Evolutionary conservation across 768 basidiomycete genomes (phyloP), one percentile per base, ranked within the genome.

Genomic region (Trametes maxima): DNA sequence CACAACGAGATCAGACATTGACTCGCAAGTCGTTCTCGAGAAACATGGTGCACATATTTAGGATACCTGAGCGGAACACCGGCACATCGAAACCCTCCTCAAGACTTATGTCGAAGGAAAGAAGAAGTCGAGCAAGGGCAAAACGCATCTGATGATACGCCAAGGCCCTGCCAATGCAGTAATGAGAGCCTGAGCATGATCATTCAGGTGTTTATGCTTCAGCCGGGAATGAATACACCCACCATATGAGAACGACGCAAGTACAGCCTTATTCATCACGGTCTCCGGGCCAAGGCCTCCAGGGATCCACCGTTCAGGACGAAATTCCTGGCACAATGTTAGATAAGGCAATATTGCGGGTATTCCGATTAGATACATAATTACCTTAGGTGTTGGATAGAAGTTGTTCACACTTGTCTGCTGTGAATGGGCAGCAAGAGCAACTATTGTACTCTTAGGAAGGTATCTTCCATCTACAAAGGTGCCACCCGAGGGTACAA

Each of bases 241-340:
- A 64, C 67, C 65, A 39, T 50, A 62, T 10, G 65, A 64, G 59
- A 70, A 76, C 4, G 70, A 66, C 16, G 69, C 57, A 28, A 75
- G 51, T 3, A 68, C 69, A 24, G 67, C 48, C 59, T 69, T 71
- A 50, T 69, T 60, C 14, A 67, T 67, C 7, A 40, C 66, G 5
- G 68, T 66, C 3, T 59, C 69, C 8, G 70, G 68, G 5, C 73
- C 72, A 3, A 74, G 65, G 19, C 74, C 73, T 11, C 57, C 70
- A n/a, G 71, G 67, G n/a, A 69, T 61, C 75, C 76, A 76, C 24
- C 76, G 59, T 43, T 75, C 73, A 17, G 74, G 74, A 12, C 54
- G 62, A 55, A 72, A 75, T 5, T 28, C 33, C 64, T 62, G 60
- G 0, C 6, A 28, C 13, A 5, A 22, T 8, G 13, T 22, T 21